Conservation (phyloP, 1,284 basidiomycete species). For the Lentinula novae-zelandiae region DNA sequence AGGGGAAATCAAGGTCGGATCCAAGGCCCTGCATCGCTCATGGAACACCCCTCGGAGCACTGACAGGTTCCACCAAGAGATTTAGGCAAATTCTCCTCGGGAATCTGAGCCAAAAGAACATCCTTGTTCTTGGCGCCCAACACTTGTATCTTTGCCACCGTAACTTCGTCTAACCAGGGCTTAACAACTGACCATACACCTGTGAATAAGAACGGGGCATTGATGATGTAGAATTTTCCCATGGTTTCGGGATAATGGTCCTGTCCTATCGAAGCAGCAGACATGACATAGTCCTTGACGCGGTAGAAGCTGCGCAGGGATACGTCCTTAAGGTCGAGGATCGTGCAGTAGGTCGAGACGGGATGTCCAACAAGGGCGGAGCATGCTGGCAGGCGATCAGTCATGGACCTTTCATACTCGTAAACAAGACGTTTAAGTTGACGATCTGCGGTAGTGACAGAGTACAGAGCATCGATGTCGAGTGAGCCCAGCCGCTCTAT, state of each 20-base stretch:
- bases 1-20: background rate
- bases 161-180: slow-evolving; percentile 93
- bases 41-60: slow-evolving; percentile 38
- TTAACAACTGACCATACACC: slow-evolving; percentile 90
- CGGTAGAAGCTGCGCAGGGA: slow-evolving; percentile 83
- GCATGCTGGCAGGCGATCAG: slow-evolving; percentile 81
- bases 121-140: slow-evolving; percentile 60
- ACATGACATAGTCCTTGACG: slow-evolving; percentile 89
- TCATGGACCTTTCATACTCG: slow-evolving; percentile 92
- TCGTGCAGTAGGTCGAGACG: slow-evolving; percentile 96
- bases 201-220: slow-evolving; percentile 90
- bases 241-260: slow-evolving; percentile 94
- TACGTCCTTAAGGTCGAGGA: slow-evolving; percentile 89
- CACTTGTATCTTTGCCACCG: slow-evolving; percentile 90
- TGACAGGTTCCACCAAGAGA: slow-evolving; percentile 84
- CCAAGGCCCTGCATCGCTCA: slow-evolving; percentile 15
- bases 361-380: slow-evolving; percentile 71
- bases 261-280: slow-evolving; percentile 82
- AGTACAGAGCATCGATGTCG: slow-evolving; percentile 82
- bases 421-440: slow-evolving; percentile 86
- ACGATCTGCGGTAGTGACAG: slow-evolving; percentile 81
- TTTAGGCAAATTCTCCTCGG: slow-evolving; percentile 76
- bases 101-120: slow-evolving; percentile 73
- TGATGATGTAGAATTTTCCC: slow-evolving; percentile 97
- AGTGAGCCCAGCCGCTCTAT: slow-evolving; percentile 91